Conservation (phyloP, 345 rosid species). For the Luvunga scandens region DNA sequence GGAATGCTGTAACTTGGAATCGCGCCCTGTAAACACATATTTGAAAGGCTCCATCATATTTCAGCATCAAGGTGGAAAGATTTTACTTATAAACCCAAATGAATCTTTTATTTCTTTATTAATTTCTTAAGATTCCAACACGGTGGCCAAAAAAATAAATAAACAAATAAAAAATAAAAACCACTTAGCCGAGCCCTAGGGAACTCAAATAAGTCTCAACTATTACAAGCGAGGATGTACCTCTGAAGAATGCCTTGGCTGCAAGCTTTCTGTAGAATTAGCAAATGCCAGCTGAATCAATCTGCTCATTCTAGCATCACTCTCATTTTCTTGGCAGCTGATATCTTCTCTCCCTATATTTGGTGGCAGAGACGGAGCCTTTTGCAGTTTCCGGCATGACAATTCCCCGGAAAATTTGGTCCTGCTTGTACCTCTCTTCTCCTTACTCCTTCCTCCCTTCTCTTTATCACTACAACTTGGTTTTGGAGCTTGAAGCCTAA, state of each 20-base stretch:
- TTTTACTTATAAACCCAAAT: neutral
- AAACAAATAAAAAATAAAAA: no score
- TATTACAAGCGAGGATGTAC: constrained; percentile 21
- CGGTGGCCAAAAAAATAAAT: no score
- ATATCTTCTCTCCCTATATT: constrained; percentile 26
- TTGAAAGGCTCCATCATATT: neutral
- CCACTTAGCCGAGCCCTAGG: no score
- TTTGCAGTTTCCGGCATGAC: constrained; percentile 22
- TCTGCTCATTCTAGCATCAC: constrained; percentile 53
- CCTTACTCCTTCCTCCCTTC: constrained; percentile 7
- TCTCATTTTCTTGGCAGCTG: constrained; percentile 35
- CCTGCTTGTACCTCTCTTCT: constrained; percentile 13
- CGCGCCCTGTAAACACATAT: constrained; percentile 17
- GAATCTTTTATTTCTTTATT: neutral
- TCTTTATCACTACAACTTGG: neutral
- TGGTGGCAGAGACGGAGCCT: constrained; percentile 52
- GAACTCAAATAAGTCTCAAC: neutral
- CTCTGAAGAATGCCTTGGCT: constrained; percentile 26
- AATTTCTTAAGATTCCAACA: no score
- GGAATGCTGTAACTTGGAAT: constrained; percentile 29
- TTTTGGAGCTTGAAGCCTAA: constrained; percentile 27
- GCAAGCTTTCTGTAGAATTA: constrained; percentile 22
- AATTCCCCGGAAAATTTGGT: constrained; percentile 14
- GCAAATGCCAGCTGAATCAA: constrained; percentile 58
- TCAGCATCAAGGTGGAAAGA: neutral